phyloP scores from a whole-genome alignment of 768 basidiomycete genomes.

The Termitomyces sp. region DNA sequence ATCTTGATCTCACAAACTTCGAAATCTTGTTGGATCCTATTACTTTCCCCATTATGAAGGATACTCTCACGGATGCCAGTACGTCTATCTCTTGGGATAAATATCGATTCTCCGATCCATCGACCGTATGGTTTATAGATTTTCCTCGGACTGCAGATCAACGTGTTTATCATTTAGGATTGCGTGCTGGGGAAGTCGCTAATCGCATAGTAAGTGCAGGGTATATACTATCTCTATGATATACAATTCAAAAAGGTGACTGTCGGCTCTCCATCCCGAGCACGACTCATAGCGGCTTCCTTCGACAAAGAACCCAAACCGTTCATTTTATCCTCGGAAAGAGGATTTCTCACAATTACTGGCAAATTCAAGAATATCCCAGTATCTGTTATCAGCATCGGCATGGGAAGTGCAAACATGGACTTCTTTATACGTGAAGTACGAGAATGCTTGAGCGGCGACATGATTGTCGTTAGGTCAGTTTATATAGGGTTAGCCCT shows the following conservation, averaged over 20 bases:
- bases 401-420: constrained; percentile 79
- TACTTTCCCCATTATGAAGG: constrained; percentile 15
- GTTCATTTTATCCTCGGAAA: constrained; percentile 63
- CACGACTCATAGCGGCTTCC: constrained; percentile 47
- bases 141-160: constrained; percentile 70
- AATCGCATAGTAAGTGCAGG: constrained; percentile 60
- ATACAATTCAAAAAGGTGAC: constrained; percentile 44
- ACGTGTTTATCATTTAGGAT: constrained; percentile 76
- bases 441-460: constrained; percentile 65
- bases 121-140: constrained; percentile 34
- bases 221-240: background rate
- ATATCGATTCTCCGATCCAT: background rate
- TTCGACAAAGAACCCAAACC: constrained; percentile 55
- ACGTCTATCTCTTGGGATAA: constrained; percentile 20
- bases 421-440: constrained; percentile 84
- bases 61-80: constrained; percentile 64
- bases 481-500: constrained; percentile 9
- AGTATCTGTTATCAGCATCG: constrained; percentile 71
- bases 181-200: constrained; percentile 71
- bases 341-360: constrained; percentile 72
- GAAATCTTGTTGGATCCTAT: background rate
- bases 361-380: constrained; percentile 59
- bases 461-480: constrained; percentile 47
- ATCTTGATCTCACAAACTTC: background rate
- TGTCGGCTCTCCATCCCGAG: constrained; percentile 69